Conservation (phyloP, 148 eudicot species). For the Hydrangea macrophylla region DNA sequence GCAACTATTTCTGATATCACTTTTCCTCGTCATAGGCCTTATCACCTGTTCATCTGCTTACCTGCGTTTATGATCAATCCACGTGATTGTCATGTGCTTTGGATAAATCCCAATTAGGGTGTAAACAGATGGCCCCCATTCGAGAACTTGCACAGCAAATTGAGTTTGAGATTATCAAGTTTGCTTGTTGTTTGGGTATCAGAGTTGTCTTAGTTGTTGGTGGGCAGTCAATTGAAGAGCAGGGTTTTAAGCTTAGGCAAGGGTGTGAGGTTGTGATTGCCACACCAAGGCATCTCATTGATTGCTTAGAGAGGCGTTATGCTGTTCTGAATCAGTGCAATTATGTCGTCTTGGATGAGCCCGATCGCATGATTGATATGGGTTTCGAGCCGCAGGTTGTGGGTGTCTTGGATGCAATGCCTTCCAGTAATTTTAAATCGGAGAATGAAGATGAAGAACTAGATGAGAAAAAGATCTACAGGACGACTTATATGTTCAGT, state of each 20-base stretch:
- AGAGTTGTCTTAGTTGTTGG: slow-evolving; percentile 53
- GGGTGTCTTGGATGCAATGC: too few species aligned
- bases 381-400: too few species aligned
- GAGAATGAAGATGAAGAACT: too few species aligned
- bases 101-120: too few species aligned
- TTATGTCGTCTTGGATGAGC: slow-evolving; percentile 48
- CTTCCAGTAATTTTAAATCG: slow-evolving; percentile 50
- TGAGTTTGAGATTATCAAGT: slow-evolving; percentile 45
- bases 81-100: too few species aligned
- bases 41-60: too few species aligned
- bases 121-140: slow-evolving; percentile 55
- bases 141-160: slow-evolving; percentile 53
- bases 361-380: slow-evolving; percentile 51
- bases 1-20: too few species aligned
- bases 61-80: too few species aligned
- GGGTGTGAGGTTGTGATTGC: slow-evolving; percentile 53
- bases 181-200: slow-evolving; percentile 43
- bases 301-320: slow-evolving; percentile 39
- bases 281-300: slow-evolving; percentile 49
- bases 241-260: slow-evolving; percentile 49
- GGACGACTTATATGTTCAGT: slow-evolving; percentile 50
- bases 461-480: slow-evolving; percentile 38
- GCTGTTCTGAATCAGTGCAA: too few species aligned
- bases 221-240: slow-evolving; percentile 52
- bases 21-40: too few species aligned